Evolutionary conservation across 805 yeast species (phyloP).

Genomic region (Ogataea nitratoaversa): DNA sequence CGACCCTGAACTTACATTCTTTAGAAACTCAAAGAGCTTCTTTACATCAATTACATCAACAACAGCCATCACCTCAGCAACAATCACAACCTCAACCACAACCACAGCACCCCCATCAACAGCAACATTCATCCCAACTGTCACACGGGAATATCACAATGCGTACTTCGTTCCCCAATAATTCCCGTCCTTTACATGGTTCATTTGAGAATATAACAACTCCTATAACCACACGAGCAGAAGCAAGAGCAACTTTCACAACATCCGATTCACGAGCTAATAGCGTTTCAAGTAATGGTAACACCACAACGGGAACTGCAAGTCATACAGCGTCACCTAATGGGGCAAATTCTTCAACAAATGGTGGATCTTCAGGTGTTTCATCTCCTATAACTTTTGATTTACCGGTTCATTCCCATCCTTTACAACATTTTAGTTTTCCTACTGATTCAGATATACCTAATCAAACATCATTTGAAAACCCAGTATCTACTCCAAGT

Average conservation of each 20-base stretch:
- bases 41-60: neutral
- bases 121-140: slow-evolving; percentile 7
- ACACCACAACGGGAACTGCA: neutral
- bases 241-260: slow-evolving; percentile 4
- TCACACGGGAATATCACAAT: too few relatives aligned
- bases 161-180: too few relatives aligned
- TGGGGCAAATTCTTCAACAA: neutral
- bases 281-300: slow-evolving; percentile 2
- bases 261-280: slow-evolving; percentile 5
- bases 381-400: slow-evolving; percentile 20
- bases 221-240: slow-evolving; percentile 7
- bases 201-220: neutral
- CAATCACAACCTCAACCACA: neutral
- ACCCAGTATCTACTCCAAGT: neutral
- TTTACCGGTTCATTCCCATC: slow-evolving; percentile 15
- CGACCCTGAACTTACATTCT: neutral
- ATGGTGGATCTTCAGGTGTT: slow-evolving; percentile 6
- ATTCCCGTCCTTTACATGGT: too few relatives aligned
- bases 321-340: neutral
- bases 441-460: slow-evolving; percentile 23
- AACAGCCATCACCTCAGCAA: neutral
- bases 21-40: neutral
- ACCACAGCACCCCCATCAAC: slow-evolving; percentile 1
- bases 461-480: slow-evolving; percentile 11
- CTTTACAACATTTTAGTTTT: slow-evolving; percentile 16